Evolutionary conservation across 495 filamentous ascomycete species (phyloP), one percentile per base, ranked within the genome.

Genomic region (Ramalina peruviana): DNA sequence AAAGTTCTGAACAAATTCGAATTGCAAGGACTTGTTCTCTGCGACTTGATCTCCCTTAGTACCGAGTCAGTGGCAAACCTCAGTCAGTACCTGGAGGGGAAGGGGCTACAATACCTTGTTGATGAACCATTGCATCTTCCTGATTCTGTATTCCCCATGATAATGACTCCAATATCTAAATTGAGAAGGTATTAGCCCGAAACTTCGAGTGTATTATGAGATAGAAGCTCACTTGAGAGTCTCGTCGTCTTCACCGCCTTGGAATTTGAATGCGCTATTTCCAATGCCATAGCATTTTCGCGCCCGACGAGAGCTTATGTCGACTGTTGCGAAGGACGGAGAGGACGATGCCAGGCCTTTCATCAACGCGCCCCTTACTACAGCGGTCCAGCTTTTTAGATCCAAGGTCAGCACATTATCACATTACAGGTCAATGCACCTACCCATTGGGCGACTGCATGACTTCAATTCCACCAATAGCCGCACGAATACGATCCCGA

Each of bases 321-420:
- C 30, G 2, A 67, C 56, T 11, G 55, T 48, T 0, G 66, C 48
- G 0, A 60, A 49, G 0, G 46, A 43, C 4, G 63, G 48, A 13
- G 59, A 52, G 2, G 54, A 51, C 1, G 57, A 49, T 23, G 56
- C 63, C 4, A 69, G 43, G 0, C 64, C 61, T 39, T 64, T 67
- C 56, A 66, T 64, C 2, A 69, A 51, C 3, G 68, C 68, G 0
- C 67, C 71, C 25, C 66, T 50, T 4, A 69, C 67, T 2, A 73
- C 64, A 4, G 69, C 68, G 12, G 68, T 71, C 67, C 30, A 69
- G n/a, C n/a, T n/a, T n/a, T n/a, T n/a, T n/a, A n/a, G n/a, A n/a
- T n/a, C n/a, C n/a, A n/a, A n/a, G n/a, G n/a, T n/a, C n/a, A n/a
- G n/a, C n/a, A n/a, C n/a, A n/a, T n/a, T n/a, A n/a, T n/a, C n/a